Evolutionary conservation across 2,329 filamentous ascomycete genomes (phyloP), one percentile per base, ranked within the genome.

Genomic region (Fusarium sp.): DNA sequence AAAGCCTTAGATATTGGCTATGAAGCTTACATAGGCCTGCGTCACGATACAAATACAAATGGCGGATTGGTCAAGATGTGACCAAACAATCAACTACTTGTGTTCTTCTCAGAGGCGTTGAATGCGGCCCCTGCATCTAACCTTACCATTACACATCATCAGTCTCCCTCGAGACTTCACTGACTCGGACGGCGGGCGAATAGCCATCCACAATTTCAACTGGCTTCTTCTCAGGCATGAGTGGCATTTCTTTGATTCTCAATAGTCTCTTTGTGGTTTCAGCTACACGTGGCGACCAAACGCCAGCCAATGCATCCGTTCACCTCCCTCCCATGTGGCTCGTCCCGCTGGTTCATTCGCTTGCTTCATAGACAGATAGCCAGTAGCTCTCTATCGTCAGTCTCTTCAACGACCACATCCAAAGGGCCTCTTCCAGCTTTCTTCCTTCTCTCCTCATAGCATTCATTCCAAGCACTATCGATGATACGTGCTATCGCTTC

Each of bases 171-270:
- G 13, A 48, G 60, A 18, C 49, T 39, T 52, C 33, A 48, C 33
- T 49, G 36, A 14, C 33, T 42, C 38, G 39, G 28, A 22, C 41
- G 15, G 33, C 56, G 31, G 38, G 57, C 45, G 56, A 51, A 51
- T 62, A 51, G 41, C 35, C 18, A 5, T 24, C 39, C 44, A 18
- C 44, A 17, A 26, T 28, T 60, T 62, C 33, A 64, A 47, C 48
- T 60, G n/a, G 41, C 48, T 45, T 41, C 48, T 41, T 33, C 42
- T 49, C 63, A 39, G 26, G 52, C 41, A 60, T 69, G 73, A 77
- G 66, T 75, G 75, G 73, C 69, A 77, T 75, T 75, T 77, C 49
- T 72, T 78, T 78, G 51, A 77, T 78, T 78, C 75, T 78, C 70
- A 72, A 75, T 77, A 66, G 44, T 76, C 58, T 77, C 68, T 77